Base-by-base conservation (phyloP, 2,329 filamentous ascomycete genomes). In the Fusarium sp. region DNA sequence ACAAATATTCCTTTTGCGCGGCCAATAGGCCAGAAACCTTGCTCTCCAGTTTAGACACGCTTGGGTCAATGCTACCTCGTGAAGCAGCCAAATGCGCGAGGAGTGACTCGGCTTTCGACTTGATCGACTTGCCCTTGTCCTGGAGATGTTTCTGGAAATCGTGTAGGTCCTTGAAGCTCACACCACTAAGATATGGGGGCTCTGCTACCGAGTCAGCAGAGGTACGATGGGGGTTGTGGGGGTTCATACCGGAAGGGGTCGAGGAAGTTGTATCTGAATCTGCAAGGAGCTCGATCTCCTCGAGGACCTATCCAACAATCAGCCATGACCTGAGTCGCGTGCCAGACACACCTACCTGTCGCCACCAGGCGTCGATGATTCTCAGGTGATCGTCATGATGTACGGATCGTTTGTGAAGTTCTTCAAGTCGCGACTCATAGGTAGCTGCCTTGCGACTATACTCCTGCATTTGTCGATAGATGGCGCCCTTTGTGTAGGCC, bases 401-500 rank as follows among this genome's bases (percentile, higher is more conserved):
- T 71, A 90, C 88, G 33, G 93, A 90, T 79, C 91, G 90, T 81
- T 94, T 95, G 74, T 93, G 90, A 72, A 97, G 86, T 74, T 97
- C 93, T 80, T 92, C 92, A 70, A 98, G 86, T 79, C 94, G 93
- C 67, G 90, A 87, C 85, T 98, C 95, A 71, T 97, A 86, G 44
- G 93, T 93, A 66, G 89, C 88, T 81, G 95, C 95, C 81, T 97
- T 94, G 77, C 96, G 92, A 84, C 97, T 98, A 84, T 97, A 98
- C 84, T 98, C 96, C 81, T 95, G 94, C 95, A 99, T 98, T 85
- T 98, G 96, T 67, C 97, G 94, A 79, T 94, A 92, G 81, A 99
- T 98, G 73, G 96, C 96, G 86, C 98, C 96, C 85, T 98, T 99
- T 69, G 82, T 84, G 69, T 84, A 84, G 62, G 80, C 73, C 82